Conservation (phyloP, 164 flowering plant genomes). For the Brasenia schreberi region DNA sequence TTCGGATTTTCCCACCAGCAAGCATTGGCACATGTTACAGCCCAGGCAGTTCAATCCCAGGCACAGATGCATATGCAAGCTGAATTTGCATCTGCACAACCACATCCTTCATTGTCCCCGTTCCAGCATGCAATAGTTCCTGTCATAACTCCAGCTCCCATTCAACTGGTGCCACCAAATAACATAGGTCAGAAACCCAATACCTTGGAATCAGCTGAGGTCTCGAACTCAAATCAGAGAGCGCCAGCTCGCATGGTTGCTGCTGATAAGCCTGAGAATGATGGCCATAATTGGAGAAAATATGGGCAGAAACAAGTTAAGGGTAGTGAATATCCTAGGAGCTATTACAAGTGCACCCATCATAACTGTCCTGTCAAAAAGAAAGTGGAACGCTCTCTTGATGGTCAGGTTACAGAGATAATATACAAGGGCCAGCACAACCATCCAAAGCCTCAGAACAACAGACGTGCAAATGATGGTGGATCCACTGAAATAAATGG, state of each 20-base stretch:
- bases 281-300: conserved; percentile 95
- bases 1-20: conserved; percentile 92
- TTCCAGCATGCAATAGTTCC: conserved; percentile 14
- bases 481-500: conserved; percentile 19
- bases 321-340: conserved; percentile 82
- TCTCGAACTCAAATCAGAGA: conserved; percentile 39
- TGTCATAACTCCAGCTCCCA: conserved; percentile 13
- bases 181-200: conserved; percentile 21
- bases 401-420: conserved; percentile 84
- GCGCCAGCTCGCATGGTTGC: conserved; percentile 19
- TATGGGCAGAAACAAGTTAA: conserved; percentile 97
- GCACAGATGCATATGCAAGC: conserved; percentile 35
- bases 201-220: conserved; percentile 25
- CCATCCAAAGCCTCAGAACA: conserved; percentile 52
- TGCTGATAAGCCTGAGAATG: conserved; percentile 59
- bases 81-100: conserved; percentile 26
- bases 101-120: conserved; percentile 19
- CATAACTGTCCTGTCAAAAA: conserved; percentile 77
- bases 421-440: conserved; percentile 87
- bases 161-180: conserved; percentile 23
- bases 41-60: conserved; percentile 69
- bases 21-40: conserved; percentile 89
- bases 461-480: conserved; percentile 39
- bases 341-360: conserved; percentile 87
- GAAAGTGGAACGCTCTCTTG: conserved; percentile 75